These are phyloP conservation scores for Plantago major DNA, from an alignment of 257 asterid species.

Conservation along the genomic window DNA sequence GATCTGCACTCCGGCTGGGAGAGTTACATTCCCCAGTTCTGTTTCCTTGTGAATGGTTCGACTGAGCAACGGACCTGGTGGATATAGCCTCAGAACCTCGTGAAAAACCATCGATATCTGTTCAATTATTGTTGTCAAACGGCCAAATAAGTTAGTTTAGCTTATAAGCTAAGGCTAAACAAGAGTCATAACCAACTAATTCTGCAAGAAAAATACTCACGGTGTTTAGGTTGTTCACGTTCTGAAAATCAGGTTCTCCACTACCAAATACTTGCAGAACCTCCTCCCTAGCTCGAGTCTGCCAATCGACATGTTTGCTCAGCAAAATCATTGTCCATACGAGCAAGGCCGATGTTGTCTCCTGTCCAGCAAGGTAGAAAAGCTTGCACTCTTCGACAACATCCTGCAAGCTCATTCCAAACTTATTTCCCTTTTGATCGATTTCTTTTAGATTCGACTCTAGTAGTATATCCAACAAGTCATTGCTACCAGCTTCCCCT, in stretches of 20 bases:
- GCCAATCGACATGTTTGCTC: conserved; percentile 44
- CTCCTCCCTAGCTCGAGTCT: conserved; percentile 50
- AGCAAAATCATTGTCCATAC: conserved; percentile 52
- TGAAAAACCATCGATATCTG: conserved; percentile 55
- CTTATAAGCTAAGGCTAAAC: too few relatives aligned
- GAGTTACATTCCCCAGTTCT: conserved; percentile 23
- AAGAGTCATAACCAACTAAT: too few relatives aligned
- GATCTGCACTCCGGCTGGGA: conserved; percentile 40
- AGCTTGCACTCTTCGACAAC: conserved; percentile 58
- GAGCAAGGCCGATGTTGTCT: conserved; percentile 47
- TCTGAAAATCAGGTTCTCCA: conserved; percentile 32
- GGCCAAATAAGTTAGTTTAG: too few relatives aligned
- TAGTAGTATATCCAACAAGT: conserved; percentile 36
- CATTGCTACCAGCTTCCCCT: conserved; percentile 32
- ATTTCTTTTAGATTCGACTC: conserved; percentile 42
- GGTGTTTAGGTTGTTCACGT: conserved; percentile 32
- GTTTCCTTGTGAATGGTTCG: conserved; percentile 25
- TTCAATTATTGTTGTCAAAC: not conserved
- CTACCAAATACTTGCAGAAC: conserved; percentile 29
- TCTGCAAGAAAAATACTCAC: conserved; percentile 24
- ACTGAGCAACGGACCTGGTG: conserved; percentile 24
- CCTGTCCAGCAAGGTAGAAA: conserved; percentile 59
- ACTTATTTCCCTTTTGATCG: conserved; percentile 26
- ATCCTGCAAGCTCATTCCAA: conserved; percentile 38
- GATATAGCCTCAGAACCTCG: conserved; percentile 51